These are phyloP conservation scores for Pestalotiopsis sp. DNA, from an alignment of 2,329 filamentous ascomycete species.

Conservation along the genomic window DNA sequence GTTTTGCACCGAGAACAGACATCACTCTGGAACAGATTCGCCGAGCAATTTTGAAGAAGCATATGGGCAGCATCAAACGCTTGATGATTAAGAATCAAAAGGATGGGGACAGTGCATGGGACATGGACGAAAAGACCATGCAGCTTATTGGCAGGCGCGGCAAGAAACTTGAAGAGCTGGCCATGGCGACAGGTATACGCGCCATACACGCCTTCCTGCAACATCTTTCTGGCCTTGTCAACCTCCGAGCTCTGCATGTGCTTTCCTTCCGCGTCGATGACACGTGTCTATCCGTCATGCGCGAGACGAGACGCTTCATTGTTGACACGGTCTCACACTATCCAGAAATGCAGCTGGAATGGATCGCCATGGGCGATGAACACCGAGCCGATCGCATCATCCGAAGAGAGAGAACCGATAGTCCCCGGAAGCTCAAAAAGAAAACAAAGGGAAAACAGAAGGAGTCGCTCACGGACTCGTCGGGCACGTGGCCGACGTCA, in stretches of 20 bases:
- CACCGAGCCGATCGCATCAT: slow-evolving; percentile 53
- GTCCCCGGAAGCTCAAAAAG: slow-evolving; percentile 27
- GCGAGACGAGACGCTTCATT: slow-evolving; percentile 61
- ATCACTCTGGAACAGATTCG: slow-evolving; percentile 62
- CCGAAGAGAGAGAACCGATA: slow-evolving; percentile 36
- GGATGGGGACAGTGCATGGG: slow-evolving; percentile 57
- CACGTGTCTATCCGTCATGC: slow-evolving; percentile 58
- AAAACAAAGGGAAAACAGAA: slow-evolving; percentile 40
- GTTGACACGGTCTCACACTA: slow-evolving; percentile 61
- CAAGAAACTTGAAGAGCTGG: slow-evolving; percentile 55
- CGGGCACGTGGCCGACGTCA: slow-evolving; percentile 6
- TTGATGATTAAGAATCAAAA: slow-evolving; percentile 61
- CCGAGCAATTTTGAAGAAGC: slow-evolving; percentile 58
- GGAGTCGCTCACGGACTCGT: slow-evolving; percentile 30
- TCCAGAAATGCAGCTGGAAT: slow-evolving; percentile 59
- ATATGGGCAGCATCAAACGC: slow-evolving; percentile 54
- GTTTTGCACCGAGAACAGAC: slow-evolving; percentile 52
- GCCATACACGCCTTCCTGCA: slow-evolving; percentile 61
- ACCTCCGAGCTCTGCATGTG: slow-evolving; percentile 59
- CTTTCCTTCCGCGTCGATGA: slow-evolving; percentile 58
- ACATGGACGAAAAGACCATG: slow-evolving; percentile 57
- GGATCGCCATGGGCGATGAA: slow-evolving; percentile 57
- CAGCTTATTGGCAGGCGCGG: slow-evolving; percentile 56
- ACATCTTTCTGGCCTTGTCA: slow-evolving; percentile 48
- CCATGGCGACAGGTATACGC: slow-evolving; percentile 55